Evolutionary conservation across 306 rosid species (phyloP).

Genomic region (Prunus persica): DNA sequence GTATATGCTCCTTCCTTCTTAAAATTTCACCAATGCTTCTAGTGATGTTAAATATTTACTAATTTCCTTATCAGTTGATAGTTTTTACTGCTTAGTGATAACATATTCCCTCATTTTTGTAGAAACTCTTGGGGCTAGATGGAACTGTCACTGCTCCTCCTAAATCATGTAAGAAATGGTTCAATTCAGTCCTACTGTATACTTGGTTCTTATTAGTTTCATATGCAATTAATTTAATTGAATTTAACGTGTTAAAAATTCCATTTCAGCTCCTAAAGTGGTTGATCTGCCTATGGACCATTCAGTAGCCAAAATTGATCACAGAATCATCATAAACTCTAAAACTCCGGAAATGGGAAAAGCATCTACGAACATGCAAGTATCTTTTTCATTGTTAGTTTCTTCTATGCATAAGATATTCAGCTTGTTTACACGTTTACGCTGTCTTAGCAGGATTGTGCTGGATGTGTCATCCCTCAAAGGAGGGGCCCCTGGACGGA

Average conservation of each 20-base stretch:
- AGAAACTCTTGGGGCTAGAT: conserved; percentile 79
- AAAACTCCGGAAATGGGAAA: conserved; percentile 46
- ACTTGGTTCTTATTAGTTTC: not conserved
- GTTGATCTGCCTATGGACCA: conserved; percentile 51
- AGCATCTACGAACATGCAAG: conserved; percentile 63
- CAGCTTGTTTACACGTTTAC: not conserved
- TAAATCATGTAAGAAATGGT: conserved; percentile 48
- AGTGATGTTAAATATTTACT: not conserved
- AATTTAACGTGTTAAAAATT: too few species aligned
- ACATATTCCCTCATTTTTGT: conserved; percentile 11
- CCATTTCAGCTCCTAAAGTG: conserved; percentile 36
- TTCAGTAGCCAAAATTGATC: conserved; percentile 50
- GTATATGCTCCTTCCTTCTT: conserved; percentile 24
- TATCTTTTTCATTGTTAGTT: not conserved
- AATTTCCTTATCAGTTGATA: not conserved
- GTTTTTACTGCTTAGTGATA: not conserved
- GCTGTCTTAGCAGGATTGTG: conserved; percentile 53
- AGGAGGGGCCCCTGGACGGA: conserved; percentile 92
- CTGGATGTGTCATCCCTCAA: conserved; percentile 68
- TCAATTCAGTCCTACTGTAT: not conserved
- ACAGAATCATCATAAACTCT: conserved; percentile 55
- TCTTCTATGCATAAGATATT: not conserved
- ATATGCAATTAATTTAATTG: too few species aligned
- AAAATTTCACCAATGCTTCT: not conserved
- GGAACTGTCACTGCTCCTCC: conserved; percentile 30